Evolutionary conservation across 2,329 filamentous ascomycete genomes (phyloP).

Genomic region (Microsporum ferrugineum): DNA sequence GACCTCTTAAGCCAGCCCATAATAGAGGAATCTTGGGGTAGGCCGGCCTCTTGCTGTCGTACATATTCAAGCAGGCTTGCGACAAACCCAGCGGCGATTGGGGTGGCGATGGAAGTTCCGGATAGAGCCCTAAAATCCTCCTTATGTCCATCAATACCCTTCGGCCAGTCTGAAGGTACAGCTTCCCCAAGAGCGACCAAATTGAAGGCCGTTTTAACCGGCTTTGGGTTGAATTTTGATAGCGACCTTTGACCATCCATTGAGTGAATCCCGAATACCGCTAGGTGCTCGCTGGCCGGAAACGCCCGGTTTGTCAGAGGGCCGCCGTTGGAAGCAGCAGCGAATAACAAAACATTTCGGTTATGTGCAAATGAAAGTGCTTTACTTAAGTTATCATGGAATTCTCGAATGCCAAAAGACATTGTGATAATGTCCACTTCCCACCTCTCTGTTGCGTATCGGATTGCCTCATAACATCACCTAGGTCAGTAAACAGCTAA

Average conservation of each 20-base stretch:
- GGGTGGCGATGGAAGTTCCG: background rate
- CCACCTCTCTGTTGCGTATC: background rate
- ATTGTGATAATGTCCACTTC: slow-evolving; percentile 3
- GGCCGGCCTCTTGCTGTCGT: background rate
- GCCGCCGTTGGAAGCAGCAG: no score
- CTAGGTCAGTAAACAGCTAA: background rate
- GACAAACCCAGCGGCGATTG: background rate
- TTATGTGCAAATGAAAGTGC: background rate
- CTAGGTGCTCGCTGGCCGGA: no score
- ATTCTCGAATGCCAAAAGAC: background rate
- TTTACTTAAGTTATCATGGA: background rate
- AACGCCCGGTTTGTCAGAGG: no score
- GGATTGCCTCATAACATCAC: background rate
- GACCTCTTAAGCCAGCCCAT: background rate
- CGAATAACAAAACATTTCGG: no score
- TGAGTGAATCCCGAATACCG: background rate
- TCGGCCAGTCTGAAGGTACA: background rate
- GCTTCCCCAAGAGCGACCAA: background rate
- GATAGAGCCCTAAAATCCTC: background rate
- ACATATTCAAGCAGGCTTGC: background rate
- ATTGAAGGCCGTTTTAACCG: background rate
- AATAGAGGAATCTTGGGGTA: background rate
- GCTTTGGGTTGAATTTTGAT: background rate
- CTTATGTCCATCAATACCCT: background rate
- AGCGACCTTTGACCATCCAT: background rate